phyloP scores from a whole-genome alignment of 106 monocot genomes.

The Dendrobium chrysotoxum region DNA sequence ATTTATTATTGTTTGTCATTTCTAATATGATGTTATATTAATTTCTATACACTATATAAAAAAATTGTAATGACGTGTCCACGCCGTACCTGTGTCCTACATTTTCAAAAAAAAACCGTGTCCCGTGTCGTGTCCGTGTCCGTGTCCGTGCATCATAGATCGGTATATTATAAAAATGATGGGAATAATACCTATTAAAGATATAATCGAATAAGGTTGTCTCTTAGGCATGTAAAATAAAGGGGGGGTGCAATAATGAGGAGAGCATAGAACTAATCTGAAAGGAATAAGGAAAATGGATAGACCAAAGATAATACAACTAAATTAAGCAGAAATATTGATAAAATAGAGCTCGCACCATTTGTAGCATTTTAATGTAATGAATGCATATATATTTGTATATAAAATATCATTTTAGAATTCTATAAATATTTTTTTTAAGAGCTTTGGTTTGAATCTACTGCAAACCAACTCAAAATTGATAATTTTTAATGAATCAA shows the following conservation, averaged over 20 bases:
- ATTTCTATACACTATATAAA: too few relatives aligned
- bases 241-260: background rate
- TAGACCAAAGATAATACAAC: background rate
- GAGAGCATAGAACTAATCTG: background rate
- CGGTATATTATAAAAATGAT: too few relatives aligned
- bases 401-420: too few relatives aligned
- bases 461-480: background rate
- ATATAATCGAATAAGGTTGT: background rate
- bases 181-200: background rate
- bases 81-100: too few relatives aligned
- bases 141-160: too few relatives aligned
- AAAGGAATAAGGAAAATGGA: background rate
- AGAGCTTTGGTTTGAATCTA: too few relatives aligned
- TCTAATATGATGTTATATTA: too few relatives aligned
- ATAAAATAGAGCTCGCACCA: background rate
- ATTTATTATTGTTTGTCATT: too few relatives aligned
- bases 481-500: background rate
- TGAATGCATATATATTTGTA: background rate
- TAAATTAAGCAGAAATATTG: background rate
- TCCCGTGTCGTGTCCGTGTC: too few relatives aligned
- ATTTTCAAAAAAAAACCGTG: too few relatives aligned
- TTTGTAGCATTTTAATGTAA: background rate
- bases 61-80: too few relatives aligned
- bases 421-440: too few relatives aligned
- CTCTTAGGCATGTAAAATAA: background rate